Conservation (phyloP, 495 filamentous ascomycete genomes). For the Tuber microsphaerosporum region DNA sequence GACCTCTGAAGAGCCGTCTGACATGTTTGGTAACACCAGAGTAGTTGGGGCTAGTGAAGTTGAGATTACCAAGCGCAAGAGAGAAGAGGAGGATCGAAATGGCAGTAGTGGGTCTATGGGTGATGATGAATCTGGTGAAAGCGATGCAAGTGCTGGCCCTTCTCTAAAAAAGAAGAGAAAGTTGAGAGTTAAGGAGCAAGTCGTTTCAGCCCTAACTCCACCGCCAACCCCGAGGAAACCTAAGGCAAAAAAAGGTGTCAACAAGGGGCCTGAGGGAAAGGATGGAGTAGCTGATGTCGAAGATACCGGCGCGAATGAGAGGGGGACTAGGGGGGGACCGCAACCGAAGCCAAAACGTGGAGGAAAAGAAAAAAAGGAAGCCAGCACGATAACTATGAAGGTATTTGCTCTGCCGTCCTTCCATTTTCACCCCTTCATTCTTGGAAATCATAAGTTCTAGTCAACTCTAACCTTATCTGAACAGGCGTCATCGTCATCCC, state of each 20-base stretch:
- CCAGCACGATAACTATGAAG: background rate
- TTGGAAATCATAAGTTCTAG: background rate
- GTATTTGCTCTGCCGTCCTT: background rate
- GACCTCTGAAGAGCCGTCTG: background rate
- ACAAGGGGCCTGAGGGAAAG: background rate
- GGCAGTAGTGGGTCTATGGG: background rate
- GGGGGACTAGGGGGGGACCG: background rate
- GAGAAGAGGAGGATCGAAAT: background rate
- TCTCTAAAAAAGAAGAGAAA: background rate
- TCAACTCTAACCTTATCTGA: background rate
- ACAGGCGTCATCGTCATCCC: background rate
- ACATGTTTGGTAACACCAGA: background rate
- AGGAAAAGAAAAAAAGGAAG: background rate
- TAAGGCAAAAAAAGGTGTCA: background rate
- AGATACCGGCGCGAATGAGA: background rate
- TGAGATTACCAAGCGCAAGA: background rate
- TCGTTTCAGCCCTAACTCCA: background rate
- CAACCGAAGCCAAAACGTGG: background rate
- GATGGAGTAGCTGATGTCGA: background rate
- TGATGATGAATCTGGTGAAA: background rate
- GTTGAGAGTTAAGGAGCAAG: background rate
- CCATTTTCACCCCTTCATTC: background rate
- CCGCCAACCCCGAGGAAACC: background rate
- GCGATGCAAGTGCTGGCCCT: background rate
- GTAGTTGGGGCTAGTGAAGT: background rate